Conservation (phyloP, 495 filamentous ascomycete species). For the Trichoderma orchidacearum region DNA sequence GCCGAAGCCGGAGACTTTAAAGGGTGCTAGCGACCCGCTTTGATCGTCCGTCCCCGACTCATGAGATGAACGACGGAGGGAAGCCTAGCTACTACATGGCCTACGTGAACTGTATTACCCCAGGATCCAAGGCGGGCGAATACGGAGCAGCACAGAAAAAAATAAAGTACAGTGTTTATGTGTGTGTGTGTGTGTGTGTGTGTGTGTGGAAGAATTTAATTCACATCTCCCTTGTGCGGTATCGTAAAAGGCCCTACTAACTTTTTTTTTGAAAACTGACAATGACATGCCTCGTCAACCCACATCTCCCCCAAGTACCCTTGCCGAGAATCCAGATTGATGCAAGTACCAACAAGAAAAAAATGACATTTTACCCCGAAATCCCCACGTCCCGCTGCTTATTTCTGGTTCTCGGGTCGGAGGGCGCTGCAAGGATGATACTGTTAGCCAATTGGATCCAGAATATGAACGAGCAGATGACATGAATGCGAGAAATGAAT, state of each 20-base stretch:
- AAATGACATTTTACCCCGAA: not conserved
- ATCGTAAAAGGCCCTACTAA: conserved; percentile 1
- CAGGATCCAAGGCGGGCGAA: not conserved
- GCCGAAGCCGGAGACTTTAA: not conserved
- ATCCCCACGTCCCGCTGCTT: conserved; percentile 15
- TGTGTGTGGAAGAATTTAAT: not conserved
- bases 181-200: not conserved
- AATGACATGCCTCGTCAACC: not conserved
- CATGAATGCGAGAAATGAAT: not conserved
- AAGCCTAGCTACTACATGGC: not conserved
- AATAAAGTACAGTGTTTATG: too few relatives aligned
- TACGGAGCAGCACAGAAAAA: not conserved
- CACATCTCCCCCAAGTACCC: not conserved
- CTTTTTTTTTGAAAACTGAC: not conserved
- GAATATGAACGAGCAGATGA: not conserved
- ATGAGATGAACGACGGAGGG: too few relatives aligned
- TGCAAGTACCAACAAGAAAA: not conserved
- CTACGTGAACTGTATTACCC: too few relatives aligned
- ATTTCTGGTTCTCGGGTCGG: conserved; percentile 87
- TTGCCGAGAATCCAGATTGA: not conserved
- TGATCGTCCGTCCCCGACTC: not conserved
- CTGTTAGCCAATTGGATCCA: conserved; percentile 6
- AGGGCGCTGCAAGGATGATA: conserved; percentile 43
- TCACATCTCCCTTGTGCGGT: not conserved
- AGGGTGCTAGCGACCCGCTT: not conserved